Percentiles rank a stretch among this genome's conserved stretches.
Evolutionary conservation across 768 basidiomycete species (phyloP).

Genomic region (Ramaria sp.): DNA sequence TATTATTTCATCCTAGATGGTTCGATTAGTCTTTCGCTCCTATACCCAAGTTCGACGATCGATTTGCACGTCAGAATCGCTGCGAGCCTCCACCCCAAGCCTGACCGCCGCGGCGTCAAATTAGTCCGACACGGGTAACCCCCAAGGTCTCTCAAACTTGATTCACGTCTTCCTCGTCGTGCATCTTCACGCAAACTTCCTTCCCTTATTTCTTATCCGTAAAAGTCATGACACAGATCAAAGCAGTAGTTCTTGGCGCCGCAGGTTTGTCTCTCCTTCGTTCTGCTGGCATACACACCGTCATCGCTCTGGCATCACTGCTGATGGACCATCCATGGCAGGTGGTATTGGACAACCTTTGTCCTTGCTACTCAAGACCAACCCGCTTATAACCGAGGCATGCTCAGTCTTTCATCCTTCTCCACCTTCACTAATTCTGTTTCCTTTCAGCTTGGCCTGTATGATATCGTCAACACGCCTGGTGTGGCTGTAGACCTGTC

Average conservation of each 20-base stretch:
- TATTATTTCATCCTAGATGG: constrained; percentile 48
- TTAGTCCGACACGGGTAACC: neutral
- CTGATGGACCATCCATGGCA: constrained; percentile 17
- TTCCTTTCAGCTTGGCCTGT: constrained; percentile 59
- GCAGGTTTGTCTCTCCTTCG: constrained; percentile 56
- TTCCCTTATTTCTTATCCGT: neutral
- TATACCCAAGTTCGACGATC: constrained; percentile 93
- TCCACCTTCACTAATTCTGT: neutral
- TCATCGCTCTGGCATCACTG: neutral
- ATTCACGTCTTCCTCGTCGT: neutral
- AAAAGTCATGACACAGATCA: constrained; percentile 24
- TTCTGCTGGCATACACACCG: neutral
- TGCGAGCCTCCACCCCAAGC: constrained; percentile 81
- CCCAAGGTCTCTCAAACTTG: neutral
- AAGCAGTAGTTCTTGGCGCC: constrained; percentile 95
- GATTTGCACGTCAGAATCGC: constrained; percentile 96
- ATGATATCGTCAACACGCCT: constrained; percentile 96
- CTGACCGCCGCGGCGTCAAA: neutral
- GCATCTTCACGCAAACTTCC: neutral
- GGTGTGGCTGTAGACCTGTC: constrained; percentile 93
- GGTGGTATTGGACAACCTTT: constrained; percentile 97
- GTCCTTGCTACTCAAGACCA: constrained; percentile 81
- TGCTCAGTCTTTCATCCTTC: neutral
- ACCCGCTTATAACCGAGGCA: constrained; percentile 72
- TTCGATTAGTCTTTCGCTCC: constrained; percentile 95